Evolutionary conservation across 1,284 basidiomycete genomes (phyloP).

Genomic region (Trichosporon asahii): DNA sequence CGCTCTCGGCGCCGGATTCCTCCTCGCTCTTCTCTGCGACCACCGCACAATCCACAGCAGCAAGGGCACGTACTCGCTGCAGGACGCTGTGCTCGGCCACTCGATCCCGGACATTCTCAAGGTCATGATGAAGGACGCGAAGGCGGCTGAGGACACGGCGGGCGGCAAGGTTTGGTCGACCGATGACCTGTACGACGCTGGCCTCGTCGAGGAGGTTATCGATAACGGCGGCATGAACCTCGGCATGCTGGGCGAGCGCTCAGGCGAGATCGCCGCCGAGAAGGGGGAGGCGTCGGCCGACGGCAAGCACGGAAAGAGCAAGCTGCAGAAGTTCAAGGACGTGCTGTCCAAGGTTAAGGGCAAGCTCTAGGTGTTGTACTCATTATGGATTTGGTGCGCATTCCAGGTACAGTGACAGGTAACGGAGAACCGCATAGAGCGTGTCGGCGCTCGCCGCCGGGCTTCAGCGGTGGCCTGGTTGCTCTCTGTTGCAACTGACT

Average conservation of each 20-base stretch:
- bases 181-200: slow-evolving; percentile 63
- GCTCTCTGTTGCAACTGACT: no score
- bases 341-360: neutral
- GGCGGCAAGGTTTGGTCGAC: slow-evolving; percentile 78
- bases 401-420: no score
- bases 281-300: slow-evolving; percentile 38
- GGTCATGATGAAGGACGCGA: slow-evolving; percentile 60
- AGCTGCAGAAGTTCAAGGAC: neutral
- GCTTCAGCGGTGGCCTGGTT: no score
- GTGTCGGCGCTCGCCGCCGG: no score
- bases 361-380: slow-evolving; percentile 2
- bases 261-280: slow-evolving; percentile 50
- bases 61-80: slow-evolving; percentile 66
- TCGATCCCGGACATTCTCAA: slow-evolving; percentile 42
- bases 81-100: slow-evolving; percentile 74
- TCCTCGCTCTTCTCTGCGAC: slow-evolving; percentile 77
- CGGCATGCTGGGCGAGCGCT: slow-evolving; percentile 55
- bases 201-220: slow-evolving; percentile 70
- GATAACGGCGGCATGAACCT: slow-evolving; percentile 43
- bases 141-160: slow-evolving; percentile 67
- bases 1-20: slow-evolving; percentile 80
- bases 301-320: neutral
- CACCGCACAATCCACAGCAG: slow-evolving; percentile 83
- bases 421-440: no score
- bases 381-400: neutral